Conservation (phyloP, 2,329 filamentous ascomycete genomes). For the Ceratocystis albifundus region DNA sequence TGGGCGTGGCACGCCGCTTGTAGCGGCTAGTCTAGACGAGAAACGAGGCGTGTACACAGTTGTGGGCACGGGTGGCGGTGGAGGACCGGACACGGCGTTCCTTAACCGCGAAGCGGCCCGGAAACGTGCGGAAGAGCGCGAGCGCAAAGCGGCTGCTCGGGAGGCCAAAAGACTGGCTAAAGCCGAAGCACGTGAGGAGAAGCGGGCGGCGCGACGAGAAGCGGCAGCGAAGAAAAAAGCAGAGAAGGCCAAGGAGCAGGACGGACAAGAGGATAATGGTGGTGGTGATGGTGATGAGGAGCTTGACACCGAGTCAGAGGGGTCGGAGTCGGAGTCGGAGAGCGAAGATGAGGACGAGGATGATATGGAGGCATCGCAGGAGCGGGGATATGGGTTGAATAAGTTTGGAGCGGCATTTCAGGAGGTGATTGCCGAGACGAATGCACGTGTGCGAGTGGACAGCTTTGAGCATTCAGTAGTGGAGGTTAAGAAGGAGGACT, state of each 20-base stretch:
- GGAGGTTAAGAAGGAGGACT: constrained; percentile 92
- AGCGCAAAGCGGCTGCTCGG: constrained; percentile 50
- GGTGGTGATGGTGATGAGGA: constrained; percentile 41
- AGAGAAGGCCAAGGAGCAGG: background rate
- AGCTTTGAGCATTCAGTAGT: constrained; percentile 97
- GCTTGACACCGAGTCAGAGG: constrained; percentile 34
- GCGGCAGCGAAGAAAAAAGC: background rate
- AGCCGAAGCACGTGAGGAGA: constrained; percentile 49
- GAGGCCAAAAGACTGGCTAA: constrained; percentile 48
- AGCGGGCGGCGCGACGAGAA: constrained; percentile 44
- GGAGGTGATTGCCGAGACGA: constrained; percentile 85
- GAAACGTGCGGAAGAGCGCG: constrained; percentile 50
- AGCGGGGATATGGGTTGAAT: constrained; percentile 65
- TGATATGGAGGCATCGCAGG: constrained; percentile 42
- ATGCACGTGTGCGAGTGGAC: constrained; percentile 78
- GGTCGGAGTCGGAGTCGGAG: constrained; percentile 28
- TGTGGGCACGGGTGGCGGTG: constrained; percentile 81
- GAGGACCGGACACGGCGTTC: constrained; percentile 59
- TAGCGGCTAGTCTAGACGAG: constrained; percentile 83
- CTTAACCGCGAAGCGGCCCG: constrained; percentile 55
- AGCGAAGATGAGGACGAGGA: constrained; percentile 40
- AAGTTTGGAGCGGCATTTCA: constrained; percentile 92
- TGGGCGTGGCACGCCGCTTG: constrained; percentile 67
- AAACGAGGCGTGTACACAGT: constrained; percentile 78
- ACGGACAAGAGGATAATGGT: constrained; percentile 23